These are phyloP conservation scores for Lichina pygmaea DNA, from an alignment of 495 filamentous ascomycete species.

Conservation along the genomic window DNA sequence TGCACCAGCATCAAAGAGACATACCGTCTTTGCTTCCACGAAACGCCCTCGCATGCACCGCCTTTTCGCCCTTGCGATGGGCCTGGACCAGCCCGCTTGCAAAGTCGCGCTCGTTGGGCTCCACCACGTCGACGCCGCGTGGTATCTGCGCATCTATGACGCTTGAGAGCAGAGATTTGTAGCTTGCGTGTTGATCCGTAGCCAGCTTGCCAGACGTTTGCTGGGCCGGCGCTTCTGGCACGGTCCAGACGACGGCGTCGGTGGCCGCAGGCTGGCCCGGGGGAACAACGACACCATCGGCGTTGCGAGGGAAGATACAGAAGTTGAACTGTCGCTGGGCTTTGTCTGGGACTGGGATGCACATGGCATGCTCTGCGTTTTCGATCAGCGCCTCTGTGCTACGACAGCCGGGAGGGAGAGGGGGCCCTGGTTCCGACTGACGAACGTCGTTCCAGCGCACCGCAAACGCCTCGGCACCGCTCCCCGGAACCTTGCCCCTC, in stretches of 20 bases:
- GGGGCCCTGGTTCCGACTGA: slow-evolving; percentile 14
- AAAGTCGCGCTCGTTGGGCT: slow-evolving; percentile 50
- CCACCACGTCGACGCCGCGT: slow-evolving; percentile 31
- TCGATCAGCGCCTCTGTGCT: slow-evolving; percentile 35
- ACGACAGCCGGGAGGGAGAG: neutral
- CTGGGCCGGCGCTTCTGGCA: slow-evolving; percentile 47
- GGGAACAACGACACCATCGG: slow-evolving; percentile 23
- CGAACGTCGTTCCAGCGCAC: slow-evolving; percentile 49
- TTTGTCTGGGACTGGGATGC: slow-evolving; percentile 78
- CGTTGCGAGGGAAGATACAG: slow-evolving; percentile 43
- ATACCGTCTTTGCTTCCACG: slow-evolving; percentile 76
- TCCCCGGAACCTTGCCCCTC: slow-evolving; percentile 36
- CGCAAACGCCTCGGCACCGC: slow-evolving; percentile 38
- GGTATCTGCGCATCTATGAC: slow-evolving; percentile 25
- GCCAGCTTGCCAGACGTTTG: slow-evolving; percentile 20
- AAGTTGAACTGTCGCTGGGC: slow-evolving; percentile 71
- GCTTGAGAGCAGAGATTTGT: slow-evolving; percentile 32
- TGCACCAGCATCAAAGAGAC: neutral
- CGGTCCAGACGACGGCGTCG: slow-evolving; percentile 52
- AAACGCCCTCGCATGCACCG: slow-evolving; percentile 79
- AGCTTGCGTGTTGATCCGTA: slow-evolving; percentile 22
- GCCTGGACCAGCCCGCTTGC: slow-evolving; percentile 47
- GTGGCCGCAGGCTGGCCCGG: slow-evolving; percentile 8
- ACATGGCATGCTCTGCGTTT: slow-evolving; percentile 15
- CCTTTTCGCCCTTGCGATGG: slow-evolving; percentile 72